These are phyloP conservation scores for Neonectria punicea DNA, from an alignment of 2,329 filamentous ascomycete species.

Conservation along the genomic window DNA sequence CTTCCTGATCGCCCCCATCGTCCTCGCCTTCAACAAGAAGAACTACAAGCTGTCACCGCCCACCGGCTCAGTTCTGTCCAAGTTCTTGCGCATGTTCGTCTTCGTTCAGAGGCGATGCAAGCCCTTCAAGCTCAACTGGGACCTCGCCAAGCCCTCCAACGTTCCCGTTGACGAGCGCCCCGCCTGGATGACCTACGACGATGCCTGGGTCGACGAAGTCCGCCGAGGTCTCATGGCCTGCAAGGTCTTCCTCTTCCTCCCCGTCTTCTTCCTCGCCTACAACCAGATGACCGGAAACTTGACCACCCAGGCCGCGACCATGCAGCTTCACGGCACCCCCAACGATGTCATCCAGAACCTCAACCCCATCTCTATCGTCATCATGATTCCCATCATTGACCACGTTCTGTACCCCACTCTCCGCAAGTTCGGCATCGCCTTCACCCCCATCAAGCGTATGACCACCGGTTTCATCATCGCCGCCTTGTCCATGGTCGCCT, in stretches of 20 bases:
- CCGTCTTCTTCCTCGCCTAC: constrained; percentile 69
- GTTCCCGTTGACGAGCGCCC: constrained; percentile 67
- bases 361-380: constrained; percentile 78
- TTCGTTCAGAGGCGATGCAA: constrained; percentile 72
- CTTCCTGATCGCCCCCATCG: constrained; percentile 70
- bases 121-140: constrained; percentile 75
- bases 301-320: constrained; percentile 71
- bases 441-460: constrained; percentile 83
- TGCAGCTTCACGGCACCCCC: constrained; percentile 76
- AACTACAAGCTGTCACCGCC: constrained; percentile 72
- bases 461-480: constrained; percentile 75
- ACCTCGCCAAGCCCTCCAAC: constrained; percentile 73
- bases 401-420: constrained; percentile 75
- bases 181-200: constrained; percentile 83
- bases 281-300: constrained; percentile 71
- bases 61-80: constrained; percentile 76
- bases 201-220: constrained; percentile 84
- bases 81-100: constrained; percentile 69
- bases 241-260: constrained; percentile 77
- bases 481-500: constrained; percentile 68
- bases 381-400: constrained; percentile 79
- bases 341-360: constrained; percentile 83
- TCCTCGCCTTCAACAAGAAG: constrained; percentile 69
- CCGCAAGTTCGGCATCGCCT: constrained; percentile 69
- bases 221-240: constrained; percentile 75